Base-by-base conservation (phyloP, 179 eudicot species). In the Camellia oleifera region DNA sequence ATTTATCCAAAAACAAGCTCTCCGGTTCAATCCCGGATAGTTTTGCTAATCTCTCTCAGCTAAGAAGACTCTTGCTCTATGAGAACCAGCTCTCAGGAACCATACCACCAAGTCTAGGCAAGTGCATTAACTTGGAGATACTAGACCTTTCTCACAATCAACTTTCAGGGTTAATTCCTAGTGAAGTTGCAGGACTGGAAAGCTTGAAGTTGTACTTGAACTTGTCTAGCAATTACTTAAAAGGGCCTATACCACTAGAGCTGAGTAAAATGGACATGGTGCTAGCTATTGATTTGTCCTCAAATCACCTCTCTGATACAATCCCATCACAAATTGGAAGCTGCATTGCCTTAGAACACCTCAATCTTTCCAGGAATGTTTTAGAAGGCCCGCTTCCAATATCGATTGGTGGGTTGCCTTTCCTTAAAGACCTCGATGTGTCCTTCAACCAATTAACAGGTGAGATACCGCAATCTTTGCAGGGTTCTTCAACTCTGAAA, bases 251-350 rank as follows among this genome's bases (percentile, higher is more conserved):
- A 65, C 98, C 97, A 9, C 70, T 89, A 11, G 97, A 90, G 90
- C 87, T 92, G 54, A 89, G 93, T 79, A 91, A 94, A 82, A 92
- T 94, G 95, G 97, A 92, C 69, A 92, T 92, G 98, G 92, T 92
- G 42, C 82, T 92, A 71, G 94, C 92, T 11, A 91, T 94, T 58
- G 98, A 94, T 83, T 62, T 92, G 69, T 94, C 95, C 5, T 79
- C 81, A 32, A 94, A 94, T 84, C 81, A 82, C 61, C 89, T 92
- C 48, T 86, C 90, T 5, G 86, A 87, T 56, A 68, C 83, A 20
- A 86, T 91, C 60, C 95, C 98, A 7, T 74, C 97, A 53, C 97
- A 92, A 50, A 86, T 94, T 45, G 93, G 91, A 18, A 91, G 91
- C 77, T 92, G 98, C 84, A 81, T 89, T 69, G 90, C 92, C 45